Conservation (phyloP, 768 basidiomycete genomes). For the Lactifluus volemus region DNA sequence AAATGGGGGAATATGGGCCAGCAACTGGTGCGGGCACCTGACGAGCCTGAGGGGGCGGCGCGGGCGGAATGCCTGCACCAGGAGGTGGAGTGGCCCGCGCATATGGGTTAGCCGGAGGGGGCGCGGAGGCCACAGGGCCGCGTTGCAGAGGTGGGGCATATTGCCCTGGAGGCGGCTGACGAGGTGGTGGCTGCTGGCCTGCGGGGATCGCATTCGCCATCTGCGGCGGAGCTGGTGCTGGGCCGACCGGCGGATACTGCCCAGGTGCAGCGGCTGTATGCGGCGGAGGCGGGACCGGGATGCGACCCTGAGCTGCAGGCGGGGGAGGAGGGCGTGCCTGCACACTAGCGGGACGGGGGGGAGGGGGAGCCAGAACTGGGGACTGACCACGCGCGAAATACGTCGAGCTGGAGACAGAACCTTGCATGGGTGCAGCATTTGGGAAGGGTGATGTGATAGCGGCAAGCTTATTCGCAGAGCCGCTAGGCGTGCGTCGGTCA, state of each 20-base stretch:
- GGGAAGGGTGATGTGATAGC: slow-evolving; percentile 90
- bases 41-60: slow-evolving; percentile 25
- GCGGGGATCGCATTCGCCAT: slow-evolving; percentile 6
- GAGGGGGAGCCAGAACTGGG: slow-evolving; percentile 40
- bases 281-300: slow-evolving; percentile 1
- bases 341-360: slow-evolving; percentile 51
- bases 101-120: slow-evolving; percentile 30
- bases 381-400: slow-evolving; percentile 29
- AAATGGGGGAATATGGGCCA: slow-evolving; percentile 26
- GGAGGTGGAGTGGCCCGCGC: slow-evolving; percentile 37
- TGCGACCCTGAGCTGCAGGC: slow-evolving; percentile 3
- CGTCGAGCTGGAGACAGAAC: slow-evolving; percentile 19
- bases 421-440: slow-evolving; percentile 36
- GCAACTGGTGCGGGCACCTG: neutral
- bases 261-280: neutral
- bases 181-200: slow-evolving; percentile 16
- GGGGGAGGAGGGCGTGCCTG: slow-evolving; percentile 25
- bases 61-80: slow-evolving; percentile 25
- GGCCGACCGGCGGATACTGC: slow-evolving; percentile 4
- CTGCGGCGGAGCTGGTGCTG: neutral
- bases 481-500: slow-evolving; percentile 44
- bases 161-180: slow-evolving; percentile 33
- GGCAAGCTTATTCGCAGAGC: slow-evolving; percentile 44
- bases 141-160: slow-evolving; percentile 26
- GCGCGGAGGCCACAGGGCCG: slow-evolving; percentile 13